A percentile compares a stretch with the other conserved stretches of the same genome.
Evolutionary conservation across 2,329 filamentous ascomycete genomes (phyloP).

Genomic region (Rhytidhysteron rufulum): DNA sequence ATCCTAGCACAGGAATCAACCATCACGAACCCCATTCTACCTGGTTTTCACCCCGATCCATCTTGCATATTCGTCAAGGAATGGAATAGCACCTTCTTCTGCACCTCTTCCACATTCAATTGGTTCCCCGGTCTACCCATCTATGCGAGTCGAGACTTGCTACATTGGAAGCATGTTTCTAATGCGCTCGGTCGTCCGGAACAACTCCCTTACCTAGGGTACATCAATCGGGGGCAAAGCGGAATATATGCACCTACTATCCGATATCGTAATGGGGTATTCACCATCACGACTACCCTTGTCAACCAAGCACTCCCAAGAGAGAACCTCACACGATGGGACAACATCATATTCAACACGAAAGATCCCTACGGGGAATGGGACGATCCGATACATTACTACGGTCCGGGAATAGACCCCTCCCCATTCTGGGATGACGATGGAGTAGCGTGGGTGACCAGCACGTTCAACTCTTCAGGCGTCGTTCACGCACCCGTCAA

Average conservation of each 20-base stretch:
- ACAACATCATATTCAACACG: conserved; percentile 42
- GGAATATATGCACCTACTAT: conserved; percentile 36
- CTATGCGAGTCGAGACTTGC: no score
- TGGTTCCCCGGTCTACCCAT: no score
- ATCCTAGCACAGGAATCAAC: no score
- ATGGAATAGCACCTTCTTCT: no score
- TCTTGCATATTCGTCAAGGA: no score
- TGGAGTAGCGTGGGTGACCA: conserved; percentile 47
- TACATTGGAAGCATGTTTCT: no score
- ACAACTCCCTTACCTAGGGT: no score
- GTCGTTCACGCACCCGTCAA: conserved; percentile 20
- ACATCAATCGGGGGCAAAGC: conserved; percentile 5
- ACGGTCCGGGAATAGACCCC: conserved; percentile 51
- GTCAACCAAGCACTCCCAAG: conserved; percentile 12
- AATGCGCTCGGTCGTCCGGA: no score
- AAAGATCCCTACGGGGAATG: conserved; percentile 44
- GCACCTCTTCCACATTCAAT: no score
- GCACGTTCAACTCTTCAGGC: conserved; percentile 9
- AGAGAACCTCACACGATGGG: conserved; percentile 23
- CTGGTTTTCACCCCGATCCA: no score
- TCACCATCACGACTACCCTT: conserved; percentile 10
- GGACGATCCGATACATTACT: conserved; percentile 46
- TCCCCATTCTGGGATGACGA: conserved; percentile 53
- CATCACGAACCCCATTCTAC: no score
- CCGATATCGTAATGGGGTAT: conserved; percentile 31